A percentile compares a stretch with the other conserved stretches of the same genome.
phyloP scores from a whole-genome alignment of 495 filamentous ascomycete species.

The Penicillium steckii region DNA sequence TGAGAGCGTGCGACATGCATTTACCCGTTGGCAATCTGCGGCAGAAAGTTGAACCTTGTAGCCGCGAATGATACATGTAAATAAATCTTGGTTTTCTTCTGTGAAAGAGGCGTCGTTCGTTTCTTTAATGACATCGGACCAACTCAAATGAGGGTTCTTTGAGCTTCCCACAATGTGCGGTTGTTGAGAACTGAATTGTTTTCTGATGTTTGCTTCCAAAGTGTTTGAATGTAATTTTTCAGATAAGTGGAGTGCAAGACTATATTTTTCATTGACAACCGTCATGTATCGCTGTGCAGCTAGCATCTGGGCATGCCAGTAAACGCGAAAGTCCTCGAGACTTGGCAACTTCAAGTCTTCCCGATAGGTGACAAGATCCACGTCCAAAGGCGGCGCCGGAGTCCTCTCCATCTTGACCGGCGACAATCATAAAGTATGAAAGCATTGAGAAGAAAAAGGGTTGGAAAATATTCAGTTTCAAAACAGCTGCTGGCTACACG shows the following conservation, averaged over 20 bases:
- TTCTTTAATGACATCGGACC: slow-evolving; percentile 1
- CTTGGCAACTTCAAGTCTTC: not conserved
- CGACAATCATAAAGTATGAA: not conserved
- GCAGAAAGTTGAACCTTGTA: not conserved
- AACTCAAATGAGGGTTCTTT: not conserved
- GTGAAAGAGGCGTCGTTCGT: not conserved
- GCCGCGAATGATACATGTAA: not conserved
- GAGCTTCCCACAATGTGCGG: not conserved
- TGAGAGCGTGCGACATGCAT: not conserved
- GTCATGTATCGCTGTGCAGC: not conserved
- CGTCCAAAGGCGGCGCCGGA: not conserved
- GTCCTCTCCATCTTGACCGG: not conserved
- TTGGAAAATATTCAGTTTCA: no score
- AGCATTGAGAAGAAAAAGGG: no score
- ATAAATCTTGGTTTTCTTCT: not conserved
- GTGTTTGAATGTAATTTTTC: not conserved
- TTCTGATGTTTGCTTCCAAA: slow-evolving; percentile 3
- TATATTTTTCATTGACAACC: not conserved
- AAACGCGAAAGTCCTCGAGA: not conserved
- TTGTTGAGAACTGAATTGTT: not conserved
- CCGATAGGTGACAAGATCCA: not conserved
- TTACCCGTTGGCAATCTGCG: not conserved
- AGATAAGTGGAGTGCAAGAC: not conserved
- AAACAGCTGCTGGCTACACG: no score
- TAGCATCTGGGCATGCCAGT: not conserved